Base-by-base conservation (phyloP, 164 flowering plant species). In the Saururus chinensis region DNA sequence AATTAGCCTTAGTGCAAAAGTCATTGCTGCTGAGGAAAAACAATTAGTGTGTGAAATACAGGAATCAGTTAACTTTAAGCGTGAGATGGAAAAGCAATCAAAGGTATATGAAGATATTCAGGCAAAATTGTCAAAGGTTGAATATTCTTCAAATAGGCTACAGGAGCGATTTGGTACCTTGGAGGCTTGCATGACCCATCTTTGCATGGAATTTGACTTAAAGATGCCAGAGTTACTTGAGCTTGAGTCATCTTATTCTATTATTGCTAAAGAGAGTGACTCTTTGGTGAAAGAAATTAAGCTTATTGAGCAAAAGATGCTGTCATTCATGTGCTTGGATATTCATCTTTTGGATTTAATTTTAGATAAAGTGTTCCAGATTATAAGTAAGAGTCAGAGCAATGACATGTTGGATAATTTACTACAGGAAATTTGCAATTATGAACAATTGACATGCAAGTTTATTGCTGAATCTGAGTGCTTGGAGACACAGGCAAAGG, bases 401-500 rank as follows among this genome's bases (percentile, higher is more conserved):
- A 55, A 56, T 57, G 51, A 30, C 9, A 17, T 74, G 22, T 26
- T 60, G 14, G 84, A 83, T 41, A 73, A 72, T 37, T 58, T 76
- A 76, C 68, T 80, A 37, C 65, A 75, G 12, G 80, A 80, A 56
- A 67, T 76, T 35, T 60, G 60, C 48, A 76, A 74, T 53, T 75
- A 67, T 49, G 60, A 55, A 35, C 79, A 75, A 49, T 68, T 35
- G 64, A 62, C 75, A 23, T 65, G 73, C 16, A 69, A 64, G 59
- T 77, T 83, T 60, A 62, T 75, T 20, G 71, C 69, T 60, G 84
- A 83, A 64, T 61, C 80, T 37, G 79, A 85, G 41, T 59, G 57
- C 42, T 45, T 89, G 68, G 86, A 85, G 71, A 49, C 56, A 22
- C 65, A 67, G 49, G 77, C 75, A 52, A 57, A 77, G 54, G 78